Conservation (phyloP, 73 alveolate species). For the Blepharisma japonicum region DNA sequence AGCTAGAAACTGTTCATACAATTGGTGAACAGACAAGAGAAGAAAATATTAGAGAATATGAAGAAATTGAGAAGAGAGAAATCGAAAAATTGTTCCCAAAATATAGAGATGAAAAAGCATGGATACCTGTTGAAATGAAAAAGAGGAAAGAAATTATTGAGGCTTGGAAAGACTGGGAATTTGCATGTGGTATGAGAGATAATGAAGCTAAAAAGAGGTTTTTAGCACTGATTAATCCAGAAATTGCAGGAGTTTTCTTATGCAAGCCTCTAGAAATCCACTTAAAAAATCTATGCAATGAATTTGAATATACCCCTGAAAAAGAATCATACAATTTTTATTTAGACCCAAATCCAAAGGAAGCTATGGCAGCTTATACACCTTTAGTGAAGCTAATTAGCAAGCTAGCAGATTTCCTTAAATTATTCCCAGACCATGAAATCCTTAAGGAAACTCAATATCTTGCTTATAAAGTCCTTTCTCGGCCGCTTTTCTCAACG, state of each 20-base stretch:
- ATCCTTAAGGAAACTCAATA: conserved; percentile 60
- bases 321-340: conserved; percentile 64
- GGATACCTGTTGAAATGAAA: conserved; percentile 7
- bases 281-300: background rate
- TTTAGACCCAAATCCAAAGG: conserved; percentile 71
- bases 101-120: conserved; percentile 50
- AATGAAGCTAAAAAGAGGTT: background rate
- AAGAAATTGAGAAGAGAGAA: conserved; percentile 48
- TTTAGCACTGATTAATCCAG: background rate
- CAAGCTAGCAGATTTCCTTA: conserved; percentile 54
- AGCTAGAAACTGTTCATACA: conserved; percentile 41
- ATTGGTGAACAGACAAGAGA: conserved; percentile 47
- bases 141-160: background rate
- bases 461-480: conserved; percentile 59
- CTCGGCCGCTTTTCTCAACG: conserved; percentile 54
- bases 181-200: background rate
- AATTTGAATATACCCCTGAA: background rate
- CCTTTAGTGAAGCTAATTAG: conserved; percentile 66
- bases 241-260: conserved; percentile 3
- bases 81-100: conserved; percentile 54
- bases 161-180: conserved; percentile 1
- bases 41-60: conserved; percentile 39
- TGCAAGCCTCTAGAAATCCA: conserved; percentile 1
- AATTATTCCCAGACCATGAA: conserved; percentile 70
- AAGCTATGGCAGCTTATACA: conserved; percentile 65